Base-by-base conservation (phyloP, 23 red algal genomes). In the Gracilaria gracilis region DNA sequence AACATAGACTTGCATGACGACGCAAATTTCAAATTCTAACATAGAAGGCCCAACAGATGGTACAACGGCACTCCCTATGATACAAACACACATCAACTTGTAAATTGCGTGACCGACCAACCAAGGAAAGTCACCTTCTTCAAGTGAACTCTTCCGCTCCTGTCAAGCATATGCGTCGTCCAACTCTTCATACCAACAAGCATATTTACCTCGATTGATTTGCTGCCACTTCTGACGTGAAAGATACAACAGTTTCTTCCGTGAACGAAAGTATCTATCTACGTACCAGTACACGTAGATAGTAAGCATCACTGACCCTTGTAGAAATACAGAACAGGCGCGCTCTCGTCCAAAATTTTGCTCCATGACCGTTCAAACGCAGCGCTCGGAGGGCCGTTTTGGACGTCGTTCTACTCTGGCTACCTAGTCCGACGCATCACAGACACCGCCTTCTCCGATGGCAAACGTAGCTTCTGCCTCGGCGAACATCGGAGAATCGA, bases 401-500 rank as follows among this genome's bases (percentile, higher is more conserved):
- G 59, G 25, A 31, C 59, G n/a, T n/a, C n/a, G n/a, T n/a, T n/a
- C n/a, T n/a, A n/a, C n/a, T n/a, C n/a, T n/a, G n/a, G n/a, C n/a
- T n/a, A n/a, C n/a, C n/a, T 93, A 98, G 29, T 98, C 96, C 9
- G 73, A 88, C 11, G 86, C 86, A 81, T 98, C 96, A 16, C 88
- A 88, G 0, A 98, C 58, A 69, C 96, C 96, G 21, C 92, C 94
- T 28, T 66, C 86, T 44, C 67, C 79, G 48, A 98, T 95, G 38
- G 95, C 93, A 90, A 98, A 98, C 1, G 96, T 98, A 35, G 96
- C 92, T 66, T 98, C 96, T 20, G 82, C 86, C 62, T 98, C 96
- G 2, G 93, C 84, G 29, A 92, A 82, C 84, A 89, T 81, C 15
- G 96, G 96, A 27, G 86, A 92, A 62, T 98, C 93, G 59, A 95